Base-by-base conservation (phyloP, 176 grass and related monocot species). In the Coix lacrymajobi region DNA sequence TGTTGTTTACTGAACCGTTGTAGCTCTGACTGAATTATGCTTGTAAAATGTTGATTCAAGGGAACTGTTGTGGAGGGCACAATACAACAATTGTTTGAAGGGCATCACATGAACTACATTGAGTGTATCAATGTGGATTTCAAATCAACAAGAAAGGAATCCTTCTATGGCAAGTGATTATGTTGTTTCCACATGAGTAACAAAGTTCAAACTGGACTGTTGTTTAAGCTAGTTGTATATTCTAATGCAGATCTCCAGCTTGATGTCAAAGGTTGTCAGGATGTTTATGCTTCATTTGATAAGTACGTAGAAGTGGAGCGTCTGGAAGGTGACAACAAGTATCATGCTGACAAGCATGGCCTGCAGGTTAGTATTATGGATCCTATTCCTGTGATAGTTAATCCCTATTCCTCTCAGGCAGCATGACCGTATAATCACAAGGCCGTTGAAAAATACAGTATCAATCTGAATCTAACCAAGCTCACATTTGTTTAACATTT, bases 21-120 rank as follows among this genome's bases (percentile, higher is more conserved):
- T 92, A 81, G 5, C 76, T 69, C 85, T 85, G 79, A 90, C 64
- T 91, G 78, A 91, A 87, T 87, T 92, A 80, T 81, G 54, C 41
- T 24, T 91, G 45, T 85, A 66, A 57, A 87, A 81, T 89, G 33
- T 75, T 87, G 83, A 84, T 87, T 77, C 83, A 81, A 97, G 96
- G 96, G 96, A 82, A 98, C 96, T 81, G 96, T 98, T 79, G 96
- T 98, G 52, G 96, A 95, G 72, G 96, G 96, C 43, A 95, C 96
- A 24, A 98, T 98, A 77, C 96, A 98, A 29, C 92, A 98, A 79
- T 89, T 98, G 82, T 98, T 98, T 79, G 96, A 98, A 86, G 96
- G 96, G 13, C 96, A 98, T 88, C 96, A 98, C 75, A 98, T 98
- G 92, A 98, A 95, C 78, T 98, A 93, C 75, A 98, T 98, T 1